phyloP scores from a whole-genome alignment of 495 filamentous ascomycete species.

The Emericellopsis terricola region DNA sequence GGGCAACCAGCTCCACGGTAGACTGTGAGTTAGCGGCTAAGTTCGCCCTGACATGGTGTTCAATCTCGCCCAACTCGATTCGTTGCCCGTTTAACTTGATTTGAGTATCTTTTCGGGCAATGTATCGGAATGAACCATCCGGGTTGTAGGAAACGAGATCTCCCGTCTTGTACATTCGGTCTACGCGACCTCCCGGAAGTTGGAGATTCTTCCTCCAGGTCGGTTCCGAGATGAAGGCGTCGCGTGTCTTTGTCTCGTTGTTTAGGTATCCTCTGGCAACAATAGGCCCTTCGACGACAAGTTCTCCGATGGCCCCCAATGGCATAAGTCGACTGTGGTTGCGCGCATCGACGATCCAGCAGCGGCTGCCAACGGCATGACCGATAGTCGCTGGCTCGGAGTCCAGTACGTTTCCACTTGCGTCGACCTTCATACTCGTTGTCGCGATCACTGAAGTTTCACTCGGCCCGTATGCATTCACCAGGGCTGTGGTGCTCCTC shows the following conservation, averaged over 20 bases:
- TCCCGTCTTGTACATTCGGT: not conserved
- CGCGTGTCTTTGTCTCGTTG: conserved; percentile 1
- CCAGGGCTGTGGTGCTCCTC: conserved; percentile 3
- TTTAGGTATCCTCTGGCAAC: conserved; percentile 22
- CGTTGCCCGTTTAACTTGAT: conserved; percentile 1
- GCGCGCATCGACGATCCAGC: conserved; percentile 18
- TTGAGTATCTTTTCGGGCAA: conserved; percentile 1
- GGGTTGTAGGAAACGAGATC: conserved; percentile 12
- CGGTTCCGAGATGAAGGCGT: conserved; percentile 6
- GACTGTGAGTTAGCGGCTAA: not conserved
- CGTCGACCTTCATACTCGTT: too few relatives aligned
- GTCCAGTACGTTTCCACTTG: too few relatives aligned
- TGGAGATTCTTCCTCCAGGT: conserved; percentile 13
- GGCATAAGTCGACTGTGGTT: conserved; percentile 15
- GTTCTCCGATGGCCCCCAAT: conserved; percentile 26
- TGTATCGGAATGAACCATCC: conserved; percentile 4
- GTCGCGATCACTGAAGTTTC: too few relatives aligned
- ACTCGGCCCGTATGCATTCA: conserved; percentile 30
- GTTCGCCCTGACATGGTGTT: not conserved
- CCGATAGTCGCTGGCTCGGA: not conserved
- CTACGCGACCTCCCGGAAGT: conserved; percentile 22
- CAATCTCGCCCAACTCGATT: conserved; percentile 1
- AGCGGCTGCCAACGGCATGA: conserved; percentile 17
- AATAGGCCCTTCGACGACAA: conserved; percentile 14
- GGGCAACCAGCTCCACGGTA: conserved; percentile 4